Evolutionary conservation across 129 eudicot species (phyloP).

Genomic region (Ambrosia artemisiifolia): DNA sequence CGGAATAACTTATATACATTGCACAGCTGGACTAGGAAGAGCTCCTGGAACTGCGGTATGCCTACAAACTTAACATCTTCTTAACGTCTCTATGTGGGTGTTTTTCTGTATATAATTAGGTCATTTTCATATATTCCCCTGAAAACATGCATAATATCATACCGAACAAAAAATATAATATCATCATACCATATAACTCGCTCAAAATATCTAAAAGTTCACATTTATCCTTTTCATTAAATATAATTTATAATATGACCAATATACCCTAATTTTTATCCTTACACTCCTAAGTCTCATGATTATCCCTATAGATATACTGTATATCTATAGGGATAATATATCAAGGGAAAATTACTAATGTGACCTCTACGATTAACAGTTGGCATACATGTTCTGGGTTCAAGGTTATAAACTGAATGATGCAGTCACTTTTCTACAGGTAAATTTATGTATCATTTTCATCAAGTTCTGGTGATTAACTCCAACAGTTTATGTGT

Average conservation of each 20-base stretch:
- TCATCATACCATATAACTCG: no score
- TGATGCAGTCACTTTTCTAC: conserved; percentile 58
- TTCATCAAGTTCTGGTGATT: background rate
- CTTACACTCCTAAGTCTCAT: no score
- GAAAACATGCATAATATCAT: no score
- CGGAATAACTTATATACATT: conserved; percentile 85
- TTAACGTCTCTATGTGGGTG: background rate
- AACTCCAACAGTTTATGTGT: background rate
- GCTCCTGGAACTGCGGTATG: conserved; percentile 95
- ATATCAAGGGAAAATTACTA: background rate
- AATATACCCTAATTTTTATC: no score
- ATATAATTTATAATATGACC: no score
- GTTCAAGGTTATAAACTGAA: conserved; percentile 74
- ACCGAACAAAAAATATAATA: no score
- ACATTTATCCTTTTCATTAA: no score
- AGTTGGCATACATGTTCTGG: conserved; percentile 98
- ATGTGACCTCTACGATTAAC: conserved; percentile 25
- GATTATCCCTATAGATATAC: no score
- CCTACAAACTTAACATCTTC: background rate
- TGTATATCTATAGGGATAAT: background rate
- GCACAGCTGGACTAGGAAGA: conserved; percentile 98
- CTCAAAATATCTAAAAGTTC: no score
- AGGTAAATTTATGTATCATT: conserved; percentile 40
- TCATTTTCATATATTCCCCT: no score
- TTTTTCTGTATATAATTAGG: background rate